phyloP scores from a whole-genome alignment of 768 basidiomycete species.

The Leccinum disarticulatum region DNA sequence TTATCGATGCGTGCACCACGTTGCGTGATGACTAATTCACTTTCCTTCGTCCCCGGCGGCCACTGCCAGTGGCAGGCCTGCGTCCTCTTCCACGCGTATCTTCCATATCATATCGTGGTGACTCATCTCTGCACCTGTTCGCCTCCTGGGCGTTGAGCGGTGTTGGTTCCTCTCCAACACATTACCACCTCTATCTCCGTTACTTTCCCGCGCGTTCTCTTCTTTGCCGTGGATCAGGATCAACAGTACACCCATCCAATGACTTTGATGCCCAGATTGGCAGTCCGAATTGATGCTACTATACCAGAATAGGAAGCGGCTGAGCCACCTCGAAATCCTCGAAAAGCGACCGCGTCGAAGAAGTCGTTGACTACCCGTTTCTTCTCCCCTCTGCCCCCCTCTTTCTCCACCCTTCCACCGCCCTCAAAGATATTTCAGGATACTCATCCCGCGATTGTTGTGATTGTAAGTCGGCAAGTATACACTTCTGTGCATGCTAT shows the following conservation, averaged over 20 bases:
- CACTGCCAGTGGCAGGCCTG: conserved; percentile 10
- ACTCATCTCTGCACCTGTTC: background rate
- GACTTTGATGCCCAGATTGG: background rate
- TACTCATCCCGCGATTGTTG: conserved; percentile 11
- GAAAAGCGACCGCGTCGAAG: conserved; percentile 36
- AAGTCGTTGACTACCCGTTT: background rate
- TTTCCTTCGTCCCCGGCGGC: conserved; percentile 23
- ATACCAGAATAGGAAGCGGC: conserved; percentile 14
- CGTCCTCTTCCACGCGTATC: conserved; percentile 3
- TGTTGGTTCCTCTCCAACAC: background rate
- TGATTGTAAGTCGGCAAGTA: background rate
- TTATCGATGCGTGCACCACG: conserved; percentile 15
- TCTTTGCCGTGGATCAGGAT: conserved; percentile 33
- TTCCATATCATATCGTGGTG: conserved; percentile 3
- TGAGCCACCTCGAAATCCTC: conserved; percentile 20
- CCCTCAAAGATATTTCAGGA: conserved; percentile 29
- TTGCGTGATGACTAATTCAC: conserved; percentile 20
- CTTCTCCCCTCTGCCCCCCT: conserved; percentile 6
- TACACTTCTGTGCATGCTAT: conserved; percentile 7
- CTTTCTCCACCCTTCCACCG: background rate
- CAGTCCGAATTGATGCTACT: conserved; percentile 5
- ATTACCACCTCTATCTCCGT: conserved; percentile 16
- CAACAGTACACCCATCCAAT: conserved; percentile 19
- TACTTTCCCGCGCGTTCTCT: conserved; percentile 27
- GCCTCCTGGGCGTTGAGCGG: background rate